Percentiles rank a stretch among this genome's conserved stretches.
Evolutionary conservation across 371 early-diverging fungal genomes (phyloP).

Genomic region (Coemansia linderi): DNA sequence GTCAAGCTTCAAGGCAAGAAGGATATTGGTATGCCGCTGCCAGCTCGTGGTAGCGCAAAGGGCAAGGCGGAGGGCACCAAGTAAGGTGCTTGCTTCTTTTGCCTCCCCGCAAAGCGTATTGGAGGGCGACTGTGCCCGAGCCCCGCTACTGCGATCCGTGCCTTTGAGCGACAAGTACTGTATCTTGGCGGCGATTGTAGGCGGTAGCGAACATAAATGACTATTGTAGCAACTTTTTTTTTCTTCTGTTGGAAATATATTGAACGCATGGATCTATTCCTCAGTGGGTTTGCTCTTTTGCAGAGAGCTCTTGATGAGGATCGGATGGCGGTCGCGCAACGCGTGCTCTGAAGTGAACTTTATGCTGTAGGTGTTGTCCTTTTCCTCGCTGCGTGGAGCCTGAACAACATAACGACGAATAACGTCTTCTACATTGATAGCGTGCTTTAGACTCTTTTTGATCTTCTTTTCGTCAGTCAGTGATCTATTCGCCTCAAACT

Average conservation of each 20-base stretch:
- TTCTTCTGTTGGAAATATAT: too few species aligned
- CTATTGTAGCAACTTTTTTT: background rate
- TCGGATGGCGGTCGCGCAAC: slow-evolving; percentile 46
- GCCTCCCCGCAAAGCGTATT: background rate
- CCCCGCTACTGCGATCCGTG: background rate
- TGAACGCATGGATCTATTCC: background rate
- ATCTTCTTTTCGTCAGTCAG: slow-evolving; percentile 38
- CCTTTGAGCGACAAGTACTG: background rate
- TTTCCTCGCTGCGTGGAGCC: slow-evolving; percentile 30
- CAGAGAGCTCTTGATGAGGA: slow-evolving; percentile 37
- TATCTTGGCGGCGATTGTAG: background rate
- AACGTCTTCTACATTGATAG: slow-evolving; percentile 40
- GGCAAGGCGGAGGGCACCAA: background rate
- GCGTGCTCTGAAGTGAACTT: slow-evolving; percentile 47
- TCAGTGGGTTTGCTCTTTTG: slow-evolving; percentile 19
- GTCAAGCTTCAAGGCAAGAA: slow-evolving; percentile 86
- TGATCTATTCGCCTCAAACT: slow-evolving; percentile 34
- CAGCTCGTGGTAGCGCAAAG: slow-evolving; percentile 20
- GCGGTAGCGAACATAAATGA: background rate
- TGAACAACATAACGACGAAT: slow-evolving; percentile 50
- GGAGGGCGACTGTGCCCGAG: background rate
- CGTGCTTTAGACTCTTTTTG: slow-evolving; percentile 41
- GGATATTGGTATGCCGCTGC: slow-evolving; percentile 74
- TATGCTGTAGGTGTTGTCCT: slow-evolving; percentile 35
- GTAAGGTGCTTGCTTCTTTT: background rate